These are phyloP conservation scores for Talaromyces proteolyticus DNA, from an alignment of 495 filamentous ascomycete genomes.

Conservation along the genomic window DNA sequence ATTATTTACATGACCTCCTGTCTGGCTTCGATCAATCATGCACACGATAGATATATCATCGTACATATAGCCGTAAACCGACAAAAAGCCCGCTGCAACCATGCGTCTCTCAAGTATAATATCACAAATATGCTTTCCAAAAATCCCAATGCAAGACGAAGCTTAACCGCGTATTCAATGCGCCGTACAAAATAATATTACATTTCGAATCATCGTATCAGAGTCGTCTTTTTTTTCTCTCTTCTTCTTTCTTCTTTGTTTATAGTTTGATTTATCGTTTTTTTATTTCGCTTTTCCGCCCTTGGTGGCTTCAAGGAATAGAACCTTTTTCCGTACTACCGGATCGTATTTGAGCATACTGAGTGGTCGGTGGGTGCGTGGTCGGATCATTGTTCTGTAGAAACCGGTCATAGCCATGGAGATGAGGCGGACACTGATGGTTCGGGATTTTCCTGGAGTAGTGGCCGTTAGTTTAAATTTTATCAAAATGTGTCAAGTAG, in stretches of 20 bases:
- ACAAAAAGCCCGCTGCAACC: too few relatives aligned
- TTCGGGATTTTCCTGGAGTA: constrained; percentile 77
- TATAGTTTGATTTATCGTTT: too few relatives aligned
- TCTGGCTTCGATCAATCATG: too few relatives aligned
- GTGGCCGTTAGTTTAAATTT: background rate
- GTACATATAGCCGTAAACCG: too few relatives aligned
- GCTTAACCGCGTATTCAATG: background rate
- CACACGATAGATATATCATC: too few relatives aligned
- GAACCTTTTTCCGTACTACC: constrained; percentile 89
- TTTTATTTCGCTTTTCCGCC: constrained; percentile 38
- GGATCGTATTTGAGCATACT: constrained; percentile 99
- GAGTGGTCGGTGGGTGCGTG: constrained; percentile 72
- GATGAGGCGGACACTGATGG: constrained; percentile 86
- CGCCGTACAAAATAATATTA: background rate
- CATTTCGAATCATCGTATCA: background rate
- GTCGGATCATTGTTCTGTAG: constrained; percentile 84
- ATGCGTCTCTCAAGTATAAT: too few relatives aligned
- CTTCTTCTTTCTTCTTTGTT: background rate
- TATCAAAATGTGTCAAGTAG: background rate
- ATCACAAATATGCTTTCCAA: background rate
- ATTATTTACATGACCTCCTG: too few relatives aligned
- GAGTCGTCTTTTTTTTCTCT: background rate
- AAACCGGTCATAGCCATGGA: constrained; percentile 99
- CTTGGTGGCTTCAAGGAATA: constrained; percentile 88
- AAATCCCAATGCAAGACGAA: background rate